A percentile compares a stretch with the other conserved stretches of the same genome.
Evolutionary conservation across 148 eudicot genomes (phyloP).

Genomic region (Camellia lanceoleosa): DNA sequence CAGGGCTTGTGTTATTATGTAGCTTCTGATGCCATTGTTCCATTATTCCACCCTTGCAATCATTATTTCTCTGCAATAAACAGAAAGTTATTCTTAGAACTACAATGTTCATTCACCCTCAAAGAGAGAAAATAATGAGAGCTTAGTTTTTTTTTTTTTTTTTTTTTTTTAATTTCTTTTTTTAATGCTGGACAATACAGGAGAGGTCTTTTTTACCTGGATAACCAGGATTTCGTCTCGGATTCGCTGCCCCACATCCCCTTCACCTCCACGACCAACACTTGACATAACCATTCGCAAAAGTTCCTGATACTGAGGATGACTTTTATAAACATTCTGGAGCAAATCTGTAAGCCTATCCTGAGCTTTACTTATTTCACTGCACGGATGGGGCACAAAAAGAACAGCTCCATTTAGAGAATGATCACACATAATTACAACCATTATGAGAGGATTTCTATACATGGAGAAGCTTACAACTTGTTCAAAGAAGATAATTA

Average conservation of each 20-base stretch:
- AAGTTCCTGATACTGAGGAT: conserved; percentile 76
- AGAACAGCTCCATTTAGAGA: neutral
- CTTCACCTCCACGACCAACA: conserved; percentile 99
- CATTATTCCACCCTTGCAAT: conserved; percentile 96
- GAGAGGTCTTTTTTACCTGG: conserved; percentile 42
- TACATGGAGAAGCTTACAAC: neutral
- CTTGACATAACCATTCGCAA: conserved; percentile 82
- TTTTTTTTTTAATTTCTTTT: neutral
- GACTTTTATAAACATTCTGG: conserved; percentile 58
- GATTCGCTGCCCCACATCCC: conserved; percentile 98
- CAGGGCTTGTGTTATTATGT: conserved; percentile 98
- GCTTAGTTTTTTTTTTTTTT: neutral
- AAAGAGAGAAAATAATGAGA: neutral
- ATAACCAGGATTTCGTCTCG: conserved; percentile 97
- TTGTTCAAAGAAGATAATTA: neutral
- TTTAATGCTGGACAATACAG: neutral
- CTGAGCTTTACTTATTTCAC: conserved; percentile 98
- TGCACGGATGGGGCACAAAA: conserved; percentile 30
- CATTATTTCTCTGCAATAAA: conserved; percentile 74
- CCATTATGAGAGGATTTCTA: too few species aligned
- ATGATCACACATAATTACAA: neutral
- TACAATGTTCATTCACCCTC: neutral
- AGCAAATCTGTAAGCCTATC: conserved; percentile 89
- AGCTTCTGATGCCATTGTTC: conserved; percentile 99
- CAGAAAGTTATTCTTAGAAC: neutral